Evolutionary conservation across 2,329 filamentous ascomycete species (phyloP).

Genomic region (Diaporthe citrichinensis): DNA sequence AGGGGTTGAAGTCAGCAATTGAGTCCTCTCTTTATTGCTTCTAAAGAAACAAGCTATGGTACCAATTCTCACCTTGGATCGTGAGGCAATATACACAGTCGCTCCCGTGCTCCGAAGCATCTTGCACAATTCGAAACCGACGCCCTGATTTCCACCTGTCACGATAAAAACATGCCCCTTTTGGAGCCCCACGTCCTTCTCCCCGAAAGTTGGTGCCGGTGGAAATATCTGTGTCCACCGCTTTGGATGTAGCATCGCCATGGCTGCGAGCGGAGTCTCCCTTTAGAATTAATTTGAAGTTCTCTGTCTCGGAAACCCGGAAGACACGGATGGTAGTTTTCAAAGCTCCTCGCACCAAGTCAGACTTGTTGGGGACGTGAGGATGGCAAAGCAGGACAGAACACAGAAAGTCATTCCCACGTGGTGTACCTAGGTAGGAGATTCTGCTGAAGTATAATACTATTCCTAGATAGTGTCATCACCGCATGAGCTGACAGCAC

Average conservation of each 20-base stretch:
- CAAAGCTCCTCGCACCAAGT: neutral
- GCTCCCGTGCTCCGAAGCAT: conserved; percentile 66
- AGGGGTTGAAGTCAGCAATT: neutral
- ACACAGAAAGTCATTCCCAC: neutral
- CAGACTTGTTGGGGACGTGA: neutral
- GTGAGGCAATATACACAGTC: conserved; percentile 65
- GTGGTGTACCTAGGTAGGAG: neutral
- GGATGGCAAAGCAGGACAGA: neutral
- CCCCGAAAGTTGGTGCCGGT: conserved; percentile 9
- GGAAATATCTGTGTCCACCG: conserved; percentile 27
- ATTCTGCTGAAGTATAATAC: neutral
- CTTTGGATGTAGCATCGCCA: conserved; percentile 23
- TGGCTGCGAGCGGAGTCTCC: neutral
- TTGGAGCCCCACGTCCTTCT: neutral
- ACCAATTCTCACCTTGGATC: conserved; percentile 48
- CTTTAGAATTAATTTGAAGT: neutral
- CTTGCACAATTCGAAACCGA: conserved; percentile 63
- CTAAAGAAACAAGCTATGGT: conserved; percentile 45
- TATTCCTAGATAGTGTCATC: neutral
- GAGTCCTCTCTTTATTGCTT: conserved; percentile 46
- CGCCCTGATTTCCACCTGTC: conserved; percentile 53
- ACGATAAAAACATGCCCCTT: conserved; percentile 60
- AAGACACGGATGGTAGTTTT: neutral
- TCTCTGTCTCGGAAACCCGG: neutral
- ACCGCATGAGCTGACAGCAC: neutral